A percentile compares a stretch with the other conserved stretches of the same genome.
phyloP scores from a whole-genome alignment of 495 filamentous ascomycete genomes.

The Aspergillus diversus region DNA sequence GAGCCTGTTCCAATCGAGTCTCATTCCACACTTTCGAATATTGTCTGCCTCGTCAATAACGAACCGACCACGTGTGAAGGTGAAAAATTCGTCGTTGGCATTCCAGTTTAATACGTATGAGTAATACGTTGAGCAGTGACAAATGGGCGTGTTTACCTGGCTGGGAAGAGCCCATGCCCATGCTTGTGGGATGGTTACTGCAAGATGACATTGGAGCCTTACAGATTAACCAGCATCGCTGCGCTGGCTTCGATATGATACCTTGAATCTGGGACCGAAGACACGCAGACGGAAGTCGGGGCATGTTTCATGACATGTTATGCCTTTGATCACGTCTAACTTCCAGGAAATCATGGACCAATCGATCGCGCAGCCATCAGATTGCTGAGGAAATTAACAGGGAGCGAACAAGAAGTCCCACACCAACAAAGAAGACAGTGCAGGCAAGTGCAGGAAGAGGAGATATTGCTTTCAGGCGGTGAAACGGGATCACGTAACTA shows the following conservation, averaged over 20 bases:
- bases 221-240: constrained; percentile 22
- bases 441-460: no score
- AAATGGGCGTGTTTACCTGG: constrained; percentile 24
- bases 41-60: constrained; percentile 39
- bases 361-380: no score
- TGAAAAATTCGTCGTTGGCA: constrained; percentile 37
- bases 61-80: constrained; percentile 42
- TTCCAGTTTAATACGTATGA: constrained; percentile 36
- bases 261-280: constrained; percentile 20
- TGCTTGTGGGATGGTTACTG: constrained; percentile 8
- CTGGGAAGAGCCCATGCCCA: constrained; percentile 19
- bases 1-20: constrained; percentile 41
- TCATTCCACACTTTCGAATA: constrained; percentile 37
- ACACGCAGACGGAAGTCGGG: constrained; percentile 21
- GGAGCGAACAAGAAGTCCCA: no score
- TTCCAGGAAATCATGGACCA: no score
- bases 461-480: no score
- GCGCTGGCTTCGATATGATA: constrained; percentile 15
- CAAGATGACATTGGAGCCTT: constrained; percentile 15
- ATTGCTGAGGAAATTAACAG: no score
- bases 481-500: no score
- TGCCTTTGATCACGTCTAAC: no score
- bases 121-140: constrained; percentile 16
- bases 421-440: no score
- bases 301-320: constrained; percentile 24